These are phyloP conservation scores for Saxophila tyrrhenica DNA, from an alignment of 495 filamentous ascomycete species.

Conservation along the genomic window DNA sequence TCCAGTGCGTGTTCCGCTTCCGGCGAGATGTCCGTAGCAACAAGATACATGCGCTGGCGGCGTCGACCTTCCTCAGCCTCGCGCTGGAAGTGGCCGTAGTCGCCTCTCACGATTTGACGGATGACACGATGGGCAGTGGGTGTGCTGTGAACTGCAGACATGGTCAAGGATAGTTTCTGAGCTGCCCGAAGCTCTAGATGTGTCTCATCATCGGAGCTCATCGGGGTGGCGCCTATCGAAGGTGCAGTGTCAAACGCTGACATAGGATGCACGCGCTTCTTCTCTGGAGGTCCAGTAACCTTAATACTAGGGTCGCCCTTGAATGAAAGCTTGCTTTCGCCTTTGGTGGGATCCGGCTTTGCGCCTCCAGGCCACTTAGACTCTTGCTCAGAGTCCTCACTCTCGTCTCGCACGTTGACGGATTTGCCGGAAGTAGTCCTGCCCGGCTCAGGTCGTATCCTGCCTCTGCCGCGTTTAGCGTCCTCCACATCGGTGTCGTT, in stretches of 20 bases:
- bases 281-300: slow-evolving; percentile 40
- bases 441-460: slow-evolving; percentile 24
- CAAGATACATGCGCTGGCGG: slow-evolving; percentile 74
- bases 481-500: slow-evolving; percentile 39
- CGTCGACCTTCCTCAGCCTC: slow-evolving; percentile 63
- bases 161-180: slow-evolving; percentile 66
- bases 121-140: slow-evolving; percentile 68
- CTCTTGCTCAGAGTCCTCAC: slow-evolving; percentile 22
- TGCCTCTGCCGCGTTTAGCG: slow-evolving; percentile 23
- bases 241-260: slow-evolving; percentile 62
- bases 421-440: slow-evolving; percentile 24
- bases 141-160: slow-evolving; percentile 66
- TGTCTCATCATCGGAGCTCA: slow-evolving; percentile 76
- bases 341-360: slow-evolving; percentile 63
- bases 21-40: slow-evolving; percentile 84
- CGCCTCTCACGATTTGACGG: slow-evolving; percentile 77
- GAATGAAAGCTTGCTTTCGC: slow-evolving; percentile 51
- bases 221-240: slow-evolving; percentile 62
- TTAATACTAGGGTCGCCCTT: slow-evolving; percentile 51
- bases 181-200: slow-evolving; percentile 78
- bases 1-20: slow-evolving; percentile 91
- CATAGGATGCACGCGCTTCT: slow-evolving; percentile 62
- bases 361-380: slow-evolving; percentile 54
- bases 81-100: slow-evolving; percentile 60
- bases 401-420: slow-evolving; percentile 21